phyloP scores from a whole-genome alignment of 202 grass and related monocot genomes.

The Setaria italica region DNA sequence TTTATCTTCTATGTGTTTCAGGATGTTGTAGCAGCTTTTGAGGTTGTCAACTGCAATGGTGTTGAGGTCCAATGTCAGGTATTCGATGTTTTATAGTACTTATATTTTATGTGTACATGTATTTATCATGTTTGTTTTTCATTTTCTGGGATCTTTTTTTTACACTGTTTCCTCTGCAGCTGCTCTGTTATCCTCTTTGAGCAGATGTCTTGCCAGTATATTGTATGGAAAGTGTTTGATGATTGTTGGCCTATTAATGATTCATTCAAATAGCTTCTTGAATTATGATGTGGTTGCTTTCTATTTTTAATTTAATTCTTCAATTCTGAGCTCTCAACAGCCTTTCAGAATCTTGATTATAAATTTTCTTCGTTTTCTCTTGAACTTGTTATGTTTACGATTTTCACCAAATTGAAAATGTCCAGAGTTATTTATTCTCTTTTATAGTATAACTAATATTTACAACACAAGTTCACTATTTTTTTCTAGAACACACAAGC shows the following conservation, averaged over 20 bases:
- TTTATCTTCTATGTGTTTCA: slow-evolving; percentile 55
- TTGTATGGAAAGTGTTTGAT: neutral
- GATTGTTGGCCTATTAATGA: neutral
- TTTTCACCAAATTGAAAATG: neutral
- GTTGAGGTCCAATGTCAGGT: slow-evolving; percentile 99
- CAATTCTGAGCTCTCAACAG: neutral
- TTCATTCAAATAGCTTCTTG: slow-evolving; percentile 5
- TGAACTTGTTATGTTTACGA: slow-evolving; percentile 6
- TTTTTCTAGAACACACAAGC: neutral
- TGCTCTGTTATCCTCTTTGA: slow-evolving; percentile 1
- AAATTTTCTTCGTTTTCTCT: neutral
- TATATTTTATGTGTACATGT: slow-evolving; percentile 21
- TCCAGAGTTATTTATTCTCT: neutral
- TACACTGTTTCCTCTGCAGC: neutral
- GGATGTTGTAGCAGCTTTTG: slow-evolving; percentile 99
- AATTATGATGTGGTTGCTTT: slow-evolving; percentile 21
- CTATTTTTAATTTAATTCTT: neutral
- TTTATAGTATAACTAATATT: slow-evolving; percentile 12
- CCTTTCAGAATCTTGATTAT: slow-evolving; percentile 14
- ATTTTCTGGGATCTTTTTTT: neutral
- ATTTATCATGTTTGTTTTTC: neutral
- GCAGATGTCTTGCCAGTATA: neutral
- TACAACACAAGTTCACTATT: neutral
- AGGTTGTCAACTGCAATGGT: slow-evolving; percentile 93
- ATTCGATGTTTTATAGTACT: slow-evolving; percentile 38